Evolutionary conservation across 176 grass and related monocot species (phyloP), one percentile per base, ranked within the genome.

Genomic region (Ensete glaucum): DNA sequence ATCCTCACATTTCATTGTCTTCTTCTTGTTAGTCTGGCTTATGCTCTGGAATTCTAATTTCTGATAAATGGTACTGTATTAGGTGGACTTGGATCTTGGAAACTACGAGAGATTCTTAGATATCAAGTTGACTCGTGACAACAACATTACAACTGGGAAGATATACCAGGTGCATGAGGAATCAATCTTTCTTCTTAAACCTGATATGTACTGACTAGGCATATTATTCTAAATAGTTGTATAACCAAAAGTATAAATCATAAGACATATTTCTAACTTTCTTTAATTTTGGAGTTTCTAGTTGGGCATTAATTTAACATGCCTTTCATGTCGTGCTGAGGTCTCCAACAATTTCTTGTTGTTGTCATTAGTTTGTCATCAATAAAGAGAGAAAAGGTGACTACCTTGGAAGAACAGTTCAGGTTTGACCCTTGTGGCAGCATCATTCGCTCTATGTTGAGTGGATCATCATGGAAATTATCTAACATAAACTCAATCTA

Each of bases 61-160:
- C 29, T 70, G 5, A 69, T 43, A 78, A 62, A 70, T 65, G 2
- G 20, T 53, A 14, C 29, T 73, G 14, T 74, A 71, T 62, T 69
- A 86, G 84, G 84, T 82, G 58, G 84, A 86, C 68, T 64, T 86
- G 69, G 84, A 86, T 70, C 84, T 86, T 75, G 84, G 84, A 64
- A 86, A 86, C 75, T 86, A 86, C 54, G 84, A 86, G 75, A 78
- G 84, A 54, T 86, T 86, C 67, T 68, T 86, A 55, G 80, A 86
- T 79, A 60, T 86, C n/a, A 86, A 74, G 64, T 62, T 86, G 73
- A 86, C 84, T 17, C 71, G 57, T 60, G 80, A 86, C 54, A 86
- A 86, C 71, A 86, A 86, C 62, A 86, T 86, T 53, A 86, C 84
- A 26, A 82, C 80, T 56, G 84, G 84, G 34, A 86, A 86, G 75